phyloP scores from a whole-genome alignment of 805 yeast genomes.

The Metschnikowia colocasiae region DNA sequence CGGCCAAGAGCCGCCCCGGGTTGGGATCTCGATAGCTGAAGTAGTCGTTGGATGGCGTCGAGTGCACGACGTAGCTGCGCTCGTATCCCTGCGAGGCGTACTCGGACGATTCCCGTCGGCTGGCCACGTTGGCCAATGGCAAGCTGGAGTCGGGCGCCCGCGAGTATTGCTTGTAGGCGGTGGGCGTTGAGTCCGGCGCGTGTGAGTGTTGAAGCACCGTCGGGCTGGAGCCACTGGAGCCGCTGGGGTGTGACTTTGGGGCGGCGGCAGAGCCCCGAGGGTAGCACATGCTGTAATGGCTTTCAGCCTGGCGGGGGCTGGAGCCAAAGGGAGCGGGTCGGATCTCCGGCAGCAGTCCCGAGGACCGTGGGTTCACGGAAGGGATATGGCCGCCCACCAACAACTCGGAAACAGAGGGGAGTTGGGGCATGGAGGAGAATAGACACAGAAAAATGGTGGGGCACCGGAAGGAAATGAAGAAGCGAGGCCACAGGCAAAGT shows the following conservation, averaged over 20 bases:
- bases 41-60: conserved; percentile 8
- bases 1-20: conserved; percentile 3
- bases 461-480: background rate
- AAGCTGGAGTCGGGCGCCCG: background rate
- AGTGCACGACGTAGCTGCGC: background rate
- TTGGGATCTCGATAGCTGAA: conserved; percentile 11
- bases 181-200: background rate
- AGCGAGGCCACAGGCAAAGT: background rate
- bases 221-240: conserved; percentile 1
- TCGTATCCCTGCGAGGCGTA: conserved; percentile 1
- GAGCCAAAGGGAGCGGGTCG: conserved; percentile 6
- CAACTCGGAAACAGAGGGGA: conserved; percentile 21
- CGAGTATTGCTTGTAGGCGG: background rate
- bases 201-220: background rate
- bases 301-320: conserved; percentile 10
- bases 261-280: background rate
- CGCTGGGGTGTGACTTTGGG: background rate
- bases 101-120: conserved; percentile 1
- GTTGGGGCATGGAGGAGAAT: conserved; percentile 14
- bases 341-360: background rate
- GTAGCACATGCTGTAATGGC: background rate
- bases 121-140: background rate
- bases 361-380: background rate
- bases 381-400: conserved; percentile 19
- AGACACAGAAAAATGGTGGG: background rate